Percentiles rank a stretch among this genome's conserved stretches.
These are phyloP conservation scores for Chrysopogon serrulatus DNA, from an alignment of 176 grass and related monocot species.

Conservation along the genomic window DNA sequence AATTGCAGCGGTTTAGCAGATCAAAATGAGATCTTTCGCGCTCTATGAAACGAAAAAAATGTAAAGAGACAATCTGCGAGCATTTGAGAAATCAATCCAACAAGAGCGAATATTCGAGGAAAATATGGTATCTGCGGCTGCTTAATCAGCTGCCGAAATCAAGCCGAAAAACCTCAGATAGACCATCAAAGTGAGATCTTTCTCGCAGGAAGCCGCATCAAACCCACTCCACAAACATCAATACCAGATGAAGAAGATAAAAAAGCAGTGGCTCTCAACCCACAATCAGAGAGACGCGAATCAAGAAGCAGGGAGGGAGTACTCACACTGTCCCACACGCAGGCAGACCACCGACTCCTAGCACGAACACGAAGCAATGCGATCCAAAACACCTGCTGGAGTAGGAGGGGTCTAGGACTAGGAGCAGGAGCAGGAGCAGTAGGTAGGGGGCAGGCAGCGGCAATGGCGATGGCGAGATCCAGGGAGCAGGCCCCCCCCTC, in stretches of 20 bases:
- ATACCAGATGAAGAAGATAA: not conserved
- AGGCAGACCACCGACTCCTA: not conserved
- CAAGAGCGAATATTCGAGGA: not conserved
- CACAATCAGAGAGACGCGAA: not conserved
- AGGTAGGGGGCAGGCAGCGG: slow-evolving; percentile 30
- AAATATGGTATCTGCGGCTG: not conserved
- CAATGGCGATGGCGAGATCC: slow-evolving; percentile 51
- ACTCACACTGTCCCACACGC: slow-evolving; percentile 29
- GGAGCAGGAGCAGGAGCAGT: slow-evolving; percentile 19
- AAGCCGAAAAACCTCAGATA: not conserved
- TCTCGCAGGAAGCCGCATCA: not conserved
- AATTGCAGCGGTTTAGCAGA: slow-evolving; percentile 29
- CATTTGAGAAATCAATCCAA: not conserved
- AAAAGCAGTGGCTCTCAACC: not conserved
- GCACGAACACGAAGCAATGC: not conserved
- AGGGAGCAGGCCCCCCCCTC: slow-evolving; percentile 30
- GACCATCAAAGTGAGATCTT: slow-evolving; percentile 23
- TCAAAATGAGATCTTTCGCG: slow-evolving; percentile 46
- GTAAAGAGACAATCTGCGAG: not conserved
- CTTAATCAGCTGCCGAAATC: slow-evolving; percentile 7
- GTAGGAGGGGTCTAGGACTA: not conserved
- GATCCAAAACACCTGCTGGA: not conserved
- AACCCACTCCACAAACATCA: not conserved
- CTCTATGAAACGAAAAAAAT: not conserved
- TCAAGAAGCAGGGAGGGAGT: not conserved